Evolutionary conservation across 2,329 filamentous ascomycete species (phyloP).

Genomic region (Grosmannia serpens): DNA sequence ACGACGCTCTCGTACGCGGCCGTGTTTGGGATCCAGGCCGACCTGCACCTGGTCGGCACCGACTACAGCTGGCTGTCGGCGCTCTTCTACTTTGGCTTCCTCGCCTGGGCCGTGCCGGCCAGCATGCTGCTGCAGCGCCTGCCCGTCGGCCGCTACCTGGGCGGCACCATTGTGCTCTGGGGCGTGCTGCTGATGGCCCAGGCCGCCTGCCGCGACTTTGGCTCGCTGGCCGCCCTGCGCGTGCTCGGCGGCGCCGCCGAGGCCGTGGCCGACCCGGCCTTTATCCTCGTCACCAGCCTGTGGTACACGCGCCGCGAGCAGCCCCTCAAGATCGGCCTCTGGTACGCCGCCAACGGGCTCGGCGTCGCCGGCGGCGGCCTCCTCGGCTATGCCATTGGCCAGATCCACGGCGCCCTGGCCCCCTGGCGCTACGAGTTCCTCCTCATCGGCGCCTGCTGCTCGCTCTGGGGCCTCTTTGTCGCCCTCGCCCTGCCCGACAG

Average conservation of each 20-base stretch:
- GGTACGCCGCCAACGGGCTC: conserved; percentile 44
- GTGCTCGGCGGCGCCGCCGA: conserved; percentile 45
- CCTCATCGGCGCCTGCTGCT: conserved; percentile 46
- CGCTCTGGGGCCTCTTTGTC: conserved; percentile 42
- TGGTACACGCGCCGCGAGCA: conserved; percentile 34
- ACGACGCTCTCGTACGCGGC: conserved; percentile 64
- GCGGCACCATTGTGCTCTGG: conserved; percentile 25
- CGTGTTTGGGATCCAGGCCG: conserved; percentile 51
- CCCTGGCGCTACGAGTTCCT: conserved; percentile 49
- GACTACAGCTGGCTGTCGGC: conserved; percentile 36
- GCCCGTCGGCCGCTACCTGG: conserved; percentile 35
- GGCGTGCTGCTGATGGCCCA: conserved; percentile 34
- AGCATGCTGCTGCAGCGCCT: conserved; percentile 26
- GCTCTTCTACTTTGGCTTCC: conserved; percentile 40
- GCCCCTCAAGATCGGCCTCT: conserved; percentile 39
- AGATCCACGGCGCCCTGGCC: conserved; percentile 37
- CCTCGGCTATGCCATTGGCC: conserved; percentile 46
- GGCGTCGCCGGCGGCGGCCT: conserved; percentile 50
- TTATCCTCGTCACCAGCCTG: conserved; percentile 46
- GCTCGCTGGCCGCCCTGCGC: conserved; percentile 41
- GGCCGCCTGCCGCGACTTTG: conserved; percentile 41
- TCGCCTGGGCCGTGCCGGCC: conserved; percentile 10
- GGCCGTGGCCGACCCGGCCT: conserved; percentile 43
- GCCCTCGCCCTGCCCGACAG: conserved; percentile 49
- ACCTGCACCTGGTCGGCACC: conserved; percentile 44